Conservation (phyloP, 208 protist species). For the Eutreptiella sp. region DNA sequence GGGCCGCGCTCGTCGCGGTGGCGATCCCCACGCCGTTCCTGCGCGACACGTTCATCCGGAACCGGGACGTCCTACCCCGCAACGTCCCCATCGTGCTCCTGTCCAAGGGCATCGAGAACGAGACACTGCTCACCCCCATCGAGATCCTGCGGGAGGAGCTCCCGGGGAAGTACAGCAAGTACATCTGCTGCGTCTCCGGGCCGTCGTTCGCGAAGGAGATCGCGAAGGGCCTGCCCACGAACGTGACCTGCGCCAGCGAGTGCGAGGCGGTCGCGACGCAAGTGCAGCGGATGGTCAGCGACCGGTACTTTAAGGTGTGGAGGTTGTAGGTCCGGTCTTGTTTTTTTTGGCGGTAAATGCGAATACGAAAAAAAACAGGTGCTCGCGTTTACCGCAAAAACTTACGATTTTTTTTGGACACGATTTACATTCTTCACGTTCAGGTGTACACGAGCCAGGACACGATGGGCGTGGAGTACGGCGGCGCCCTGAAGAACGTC, state of each 20-base stretch:
- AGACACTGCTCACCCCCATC: conserved; percentile 60
- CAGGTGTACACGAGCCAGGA: conserved; percentile 22
- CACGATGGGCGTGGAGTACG: conserved; percentile 20
- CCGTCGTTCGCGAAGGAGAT: conserved; percentile 27
- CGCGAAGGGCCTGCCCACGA: conserved; percentile 10
- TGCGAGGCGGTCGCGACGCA: neutral
- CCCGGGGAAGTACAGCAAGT: conserved; percentile 25
- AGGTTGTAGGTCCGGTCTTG: neutral
- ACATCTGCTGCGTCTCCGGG: conserved; percentile 12
- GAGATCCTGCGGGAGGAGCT: conserved; percentile 69
- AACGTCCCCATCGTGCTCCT: conserved; percentile 57
- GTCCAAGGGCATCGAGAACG: conserved; percentile 74
- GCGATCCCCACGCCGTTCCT: conserved; percentile 76
- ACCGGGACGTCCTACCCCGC: conserved; percentile 36
- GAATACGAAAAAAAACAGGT: no score
- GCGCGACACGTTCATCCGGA: no score
- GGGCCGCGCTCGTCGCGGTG: conserved; percentile 61
- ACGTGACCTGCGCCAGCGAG: conserved; percentile 1
- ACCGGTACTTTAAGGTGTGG: neutral
- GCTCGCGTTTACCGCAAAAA: no score
- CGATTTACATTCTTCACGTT: no score
- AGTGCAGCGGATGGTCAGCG: conserved; percentile 16
- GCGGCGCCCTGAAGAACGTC: conserved; percentile 8
- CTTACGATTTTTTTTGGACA: no score
- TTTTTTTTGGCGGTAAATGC: no score